Conservation (phyloP, 2,329 filamentous ascomycete species). For the Sporothrix brunneoviolacea region DNA sequence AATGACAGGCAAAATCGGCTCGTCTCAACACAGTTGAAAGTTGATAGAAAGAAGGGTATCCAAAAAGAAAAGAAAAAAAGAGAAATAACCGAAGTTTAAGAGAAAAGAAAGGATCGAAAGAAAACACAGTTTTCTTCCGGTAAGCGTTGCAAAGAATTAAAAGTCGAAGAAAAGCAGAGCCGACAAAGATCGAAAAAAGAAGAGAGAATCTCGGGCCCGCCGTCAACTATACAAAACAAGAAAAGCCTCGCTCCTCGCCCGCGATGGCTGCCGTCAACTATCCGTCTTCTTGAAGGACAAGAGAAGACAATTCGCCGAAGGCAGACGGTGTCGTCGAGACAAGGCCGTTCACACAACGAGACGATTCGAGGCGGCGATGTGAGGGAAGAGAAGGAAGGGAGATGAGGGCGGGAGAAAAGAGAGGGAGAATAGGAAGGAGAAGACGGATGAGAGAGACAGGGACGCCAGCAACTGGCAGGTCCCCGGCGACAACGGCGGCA, state of each 20-base stretch:
- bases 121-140: too few relatives aligned
- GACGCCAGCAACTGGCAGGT: too few relatives aligned
- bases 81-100: slow-evolving; percentile 7
- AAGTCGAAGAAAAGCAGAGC: slow-evolving; percentile 1
- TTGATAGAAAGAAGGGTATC: neutral
- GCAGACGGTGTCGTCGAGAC: neutral
- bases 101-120: slow-evolving; percentile 17
- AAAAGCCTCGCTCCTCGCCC: slow-evolving; percentile 24
- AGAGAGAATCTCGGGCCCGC: slow-evolving; percentile 19
- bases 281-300: neutral
- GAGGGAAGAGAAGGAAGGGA: neutral
- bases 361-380: neutral
- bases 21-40: slow-evolving; percentile 8
- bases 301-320: too few relatives aligned
- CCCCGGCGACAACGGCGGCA: neutral
- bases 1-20: neutral
- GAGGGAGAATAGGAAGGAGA: neutral
- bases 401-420: neutral
- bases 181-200: neutral
- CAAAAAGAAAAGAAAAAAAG: slow-evolving; percentile 11
- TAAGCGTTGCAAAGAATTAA: neutral
- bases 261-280: slow-evolving; percentile 23
- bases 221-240: slow-evolving; percentile 25
- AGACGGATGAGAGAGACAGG: neutral
- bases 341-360: neutral